These are phyloP conservation scores for Chionographis japonica DNA, from an alignment of 106 monocot species.

Conservation along the genomic window DNA sequence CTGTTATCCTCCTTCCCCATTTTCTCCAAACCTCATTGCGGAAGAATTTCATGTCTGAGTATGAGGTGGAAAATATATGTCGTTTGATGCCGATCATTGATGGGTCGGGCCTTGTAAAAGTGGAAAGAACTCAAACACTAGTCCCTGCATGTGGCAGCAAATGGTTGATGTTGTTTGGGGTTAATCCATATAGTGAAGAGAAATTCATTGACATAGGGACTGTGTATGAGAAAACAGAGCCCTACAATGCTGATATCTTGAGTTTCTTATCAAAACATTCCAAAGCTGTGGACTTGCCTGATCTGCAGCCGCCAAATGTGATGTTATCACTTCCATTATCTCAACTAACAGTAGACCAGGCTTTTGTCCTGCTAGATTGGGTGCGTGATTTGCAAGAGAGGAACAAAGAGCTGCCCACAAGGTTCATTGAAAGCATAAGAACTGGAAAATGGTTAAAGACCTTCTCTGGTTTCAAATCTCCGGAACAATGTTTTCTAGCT, in stretches of 20 bases:
- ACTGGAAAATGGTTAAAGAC: slow-evolving; percentile 51
- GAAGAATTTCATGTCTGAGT: slow-evolving; percentile 7
- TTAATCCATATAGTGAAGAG: slow-evolving; percentile 48
- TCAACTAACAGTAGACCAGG: slow-evolving; percentile 27
- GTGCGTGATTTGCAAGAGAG: slow-evolving; percentile 16
- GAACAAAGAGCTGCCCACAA: slow-evolving; percentile 8
- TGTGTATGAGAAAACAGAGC: slow-evolving; percentile 20
- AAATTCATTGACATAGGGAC: slow-evolving; percentile 37
- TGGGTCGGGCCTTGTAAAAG: slow-evolving; percentile 28
- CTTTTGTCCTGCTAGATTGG: slow-evolving; percentile 42
- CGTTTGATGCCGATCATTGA: slow-evolving; percentile 44
- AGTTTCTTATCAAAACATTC: not conserved
- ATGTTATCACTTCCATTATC: slow-evolving; percentile 28
- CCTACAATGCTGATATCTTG: slow-evolving; percentile 20
- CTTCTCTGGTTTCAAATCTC: slow-evolving; percentile 33
- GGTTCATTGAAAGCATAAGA: slow-evolving; percentile 33
- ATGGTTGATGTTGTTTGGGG: slow-evolving; percentile 44
- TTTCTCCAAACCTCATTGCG: slow-evolving; percentile 37
- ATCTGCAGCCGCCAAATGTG: slow-evolving; percentile 37
- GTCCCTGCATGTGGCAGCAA: slow-evolving; percentile 61
- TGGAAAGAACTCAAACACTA: slow-evolving; percentile 6
- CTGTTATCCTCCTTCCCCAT: slow-evolving; percentile 31
- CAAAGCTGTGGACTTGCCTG: slow-evolving; percentile 33
- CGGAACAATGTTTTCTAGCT: slow-evolving; percentile 24
- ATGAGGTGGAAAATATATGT: slow-evolving; percentile 12